Evolutionary conservation across 2,329 filamentous ascomycete genomes (phyloP).

Genomic region (Xylariaceae sp.): DNA sequence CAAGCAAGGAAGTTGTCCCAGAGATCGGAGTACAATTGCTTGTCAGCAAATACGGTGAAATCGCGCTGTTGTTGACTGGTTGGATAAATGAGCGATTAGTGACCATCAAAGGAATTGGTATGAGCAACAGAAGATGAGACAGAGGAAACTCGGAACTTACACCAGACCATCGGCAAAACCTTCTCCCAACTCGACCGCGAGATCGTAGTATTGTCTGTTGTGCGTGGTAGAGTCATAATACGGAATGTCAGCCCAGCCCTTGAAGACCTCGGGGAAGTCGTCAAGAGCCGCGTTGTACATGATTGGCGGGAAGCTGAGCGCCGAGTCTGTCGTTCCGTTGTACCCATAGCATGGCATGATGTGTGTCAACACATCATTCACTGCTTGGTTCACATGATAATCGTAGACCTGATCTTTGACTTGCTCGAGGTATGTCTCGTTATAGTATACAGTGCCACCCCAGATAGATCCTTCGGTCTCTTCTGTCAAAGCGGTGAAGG

Average conservation of each 20-base stretch:
- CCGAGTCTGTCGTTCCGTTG: conserved; percentile 5
- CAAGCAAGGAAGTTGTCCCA: conserved; percentile 5
- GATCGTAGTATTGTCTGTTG: conserved; percentile 2
- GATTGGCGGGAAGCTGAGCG: conserved; percentile 2
- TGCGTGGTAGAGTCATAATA: conserved; percentile 1
- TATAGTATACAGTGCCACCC: conserved; percentile 4
- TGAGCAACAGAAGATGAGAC: too few relatives aligned
- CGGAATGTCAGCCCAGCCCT: conserved; percentile 6
- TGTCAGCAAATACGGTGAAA: conserved; percentile 6
- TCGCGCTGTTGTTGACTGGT: conserved; percentile 7
- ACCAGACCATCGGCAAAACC: conserved; percentile 4
- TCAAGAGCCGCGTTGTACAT: conserved; percentile 7
- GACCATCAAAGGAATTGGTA: too few relatives aligned
- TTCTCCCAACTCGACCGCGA: conserved; percentile 4
- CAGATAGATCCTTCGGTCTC: conserved; percentile 1
- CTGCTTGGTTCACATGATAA: conserved; percentile 8
- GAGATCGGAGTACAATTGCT: conserved; percentile 6
- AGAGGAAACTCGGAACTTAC: not conserved
- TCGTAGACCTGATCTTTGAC: conserved; percentile 7
- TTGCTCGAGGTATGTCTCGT: conserved; percentile 4
- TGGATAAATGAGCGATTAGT: not conserved
- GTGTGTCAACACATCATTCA: conserved; percentile 5
- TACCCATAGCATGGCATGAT: conserved; percentile 6
- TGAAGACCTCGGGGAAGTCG: conserved; percentile 2
- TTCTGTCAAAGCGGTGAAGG: not conserved